Evolutionary conservation across 2,329 filamentous ascomycete species (phyloP).

Genomic region (Alternaria gansuensis): DNA sequence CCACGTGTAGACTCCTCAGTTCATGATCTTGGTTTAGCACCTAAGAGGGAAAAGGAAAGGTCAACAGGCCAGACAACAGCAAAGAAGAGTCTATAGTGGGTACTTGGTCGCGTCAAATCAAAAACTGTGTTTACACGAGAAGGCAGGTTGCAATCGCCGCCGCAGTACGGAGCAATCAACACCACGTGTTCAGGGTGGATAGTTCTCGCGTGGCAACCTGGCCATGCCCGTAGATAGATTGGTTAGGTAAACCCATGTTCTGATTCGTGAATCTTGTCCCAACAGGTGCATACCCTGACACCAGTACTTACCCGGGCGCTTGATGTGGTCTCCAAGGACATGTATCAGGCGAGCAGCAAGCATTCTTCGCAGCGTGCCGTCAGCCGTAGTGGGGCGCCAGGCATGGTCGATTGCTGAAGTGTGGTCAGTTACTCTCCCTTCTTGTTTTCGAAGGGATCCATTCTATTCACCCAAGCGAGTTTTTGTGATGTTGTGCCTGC

Average conservation of each 20-base stretch:
- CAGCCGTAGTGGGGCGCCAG: neutral
- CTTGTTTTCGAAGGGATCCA: neutral
- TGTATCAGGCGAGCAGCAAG: neutral
- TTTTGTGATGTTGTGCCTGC: neutral
- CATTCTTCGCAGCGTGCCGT: neutral
- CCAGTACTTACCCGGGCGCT: slow-evolving; percentile 1
- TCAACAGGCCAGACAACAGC: neutral
- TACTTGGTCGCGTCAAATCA: neutral
- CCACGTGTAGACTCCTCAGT: neutral
- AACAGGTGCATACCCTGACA: neutral
- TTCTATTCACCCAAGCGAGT: neutral
- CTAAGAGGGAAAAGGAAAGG: neutral
- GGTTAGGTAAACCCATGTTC: neutral
- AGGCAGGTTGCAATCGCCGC: neutral
- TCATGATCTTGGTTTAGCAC: neutral
- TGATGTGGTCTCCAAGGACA: neutral
- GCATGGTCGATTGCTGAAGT: neutral
- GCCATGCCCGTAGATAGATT: neutral
- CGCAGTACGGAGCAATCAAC: neutral
- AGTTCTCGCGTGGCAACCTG: neutral
- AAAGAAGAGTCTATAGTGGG: neutral
- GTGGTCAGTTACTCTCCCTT: too few relatives aligned
- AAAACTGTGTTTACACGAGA: neutral
- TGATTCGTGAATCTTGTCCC: neutral
- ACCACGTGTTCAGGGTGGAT: neutral